Base-by-base conservation (phyloP, 2,329 filamentous ascomycete genomes). In the Dendrostoma leiphaemia region DNA sequence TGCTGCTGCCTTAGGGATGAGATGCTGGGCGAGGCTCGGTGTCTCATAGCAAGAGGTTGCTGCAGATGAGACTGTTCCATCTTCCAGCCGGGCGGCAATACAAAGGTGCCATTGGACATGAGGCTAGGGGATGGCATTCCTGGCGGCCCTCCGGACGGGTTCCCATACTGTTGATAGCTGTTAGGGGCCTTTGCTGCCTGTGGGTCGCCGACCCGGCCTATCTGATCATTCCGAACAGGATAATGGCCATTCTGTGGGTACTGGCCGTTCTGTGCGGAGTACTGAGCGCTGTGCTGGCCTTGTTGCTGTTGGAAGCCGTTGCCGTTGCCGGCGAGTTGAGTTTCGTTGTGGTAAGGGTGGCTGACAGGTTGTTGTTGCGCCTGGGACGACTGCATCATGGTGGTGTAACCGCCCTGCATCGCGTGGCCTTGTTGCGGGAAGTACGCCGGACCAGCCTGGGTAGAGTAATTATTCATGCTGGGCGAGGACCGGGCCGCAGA, bases 51-150 rank as follows among this genome's bases (percentile, higher is more conserved):
- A 6, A 83, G 69, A 24, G 81, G 81, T 58, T 80, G 74, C 1
- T 74, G 67, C 32, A 84, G 68, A 54, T 79, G 73, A 9, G 81
- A 83, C 65, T 82, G 79, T 58, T 83, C 74, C 6, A 80, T 65
- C 47, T 76, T 79, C 80, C 81, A 84, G 17, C 71, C 70, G 3
- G 77, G 67, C 26, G 63, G 70, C 31, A 74, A 71, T 7, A 74
- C 65, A 9, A 74, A 70, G 37, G 74, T 76, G 45, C 64, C 65
- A 15, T 61, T 60, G 15, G 49, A 53, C 26, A 41, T 48, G 41
- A 53, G 21, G 10, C 40, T 58, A 12, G 55, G 54, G 19, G 53
- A 59, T 31, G 61, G 58, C 31, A 63, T 63, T 35, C 65, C 61
- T n/a, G 60, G 56, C 32, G 65, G 66, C 29, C 51, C 35, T 38